These are phyloP conservation scores for Kappamyces sp. DNA, from an alignment of 192 early-diverging fungal genomes.

Conservation along the genomic window DNA sequence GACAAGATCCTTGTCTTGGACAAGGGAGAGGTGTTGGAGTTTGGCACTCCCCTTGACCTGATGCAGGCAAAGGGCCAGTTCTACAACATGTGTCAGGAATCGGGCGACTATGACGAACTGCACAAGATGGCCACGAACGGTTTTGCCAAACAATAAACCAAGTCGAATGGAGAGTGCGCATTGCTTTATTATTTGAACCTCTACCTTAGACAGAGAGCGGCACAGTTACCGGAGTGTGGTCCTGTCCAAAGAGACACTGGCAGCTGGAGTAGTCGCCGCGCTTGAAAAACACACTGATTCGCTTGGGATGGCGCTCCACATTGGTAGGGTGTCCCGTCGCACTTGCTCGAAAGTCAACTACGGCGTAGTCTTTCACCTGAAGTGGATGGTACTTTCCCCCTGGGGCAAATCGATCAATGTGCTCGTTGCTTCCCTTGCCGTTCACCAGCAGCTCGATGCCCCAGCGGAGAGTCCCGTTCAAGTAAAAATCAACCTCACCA, in stretches of 20 bases:
- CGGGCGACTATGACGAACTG: conserved; percentile 71
- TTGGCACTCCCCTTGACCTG: conserved; percentile 58
- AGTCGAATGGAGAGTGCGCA: background rate
- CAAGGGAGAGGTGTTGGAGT: conserved; percentile 65
- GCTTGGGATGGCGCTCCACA: conserved; percentile 7
- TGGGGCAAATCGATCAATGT: conserved; percentile 13
- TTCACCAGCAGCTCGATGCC: conserved; percentile 21
- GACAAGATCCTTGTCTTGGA: conserved; percentile 75
- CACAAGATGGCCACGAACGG: conserved; percentile 42
- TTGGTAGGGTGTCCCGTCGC: conserved; percentile 16
- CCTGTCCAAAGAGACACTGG: conserved; percentile 3
- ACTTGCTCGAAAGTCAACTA: conserved; percentile 17
- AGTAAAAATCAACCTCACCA: conserved; percentile 24
- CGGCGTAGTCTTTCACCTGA: conserved; percentile 15
- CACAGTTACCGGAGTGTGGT: background rate
- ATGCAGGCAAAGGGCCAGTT: conserved; percentile 58
- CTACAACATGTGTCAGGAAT: conserved; percentile 70
- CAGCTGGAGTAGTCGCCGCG: conserved; percentile 11
- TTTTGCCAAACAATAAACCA: background rate
- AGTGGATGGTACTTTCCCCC: conserved; percentile 19
- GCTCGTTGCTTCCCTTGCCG: conserved; percentile 18
- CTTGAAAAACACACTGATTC: conserved; percentile 18
- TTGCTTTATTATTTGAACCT: background rate
- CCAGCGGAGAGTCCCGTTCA: conserved; percentile 20
- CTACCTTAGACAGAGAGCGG: too few relatives aligned